phyloP scores from a whole-genome alignment of 768 basidiomycete species.

The Agaricus sinodeliciosus region DNA sequence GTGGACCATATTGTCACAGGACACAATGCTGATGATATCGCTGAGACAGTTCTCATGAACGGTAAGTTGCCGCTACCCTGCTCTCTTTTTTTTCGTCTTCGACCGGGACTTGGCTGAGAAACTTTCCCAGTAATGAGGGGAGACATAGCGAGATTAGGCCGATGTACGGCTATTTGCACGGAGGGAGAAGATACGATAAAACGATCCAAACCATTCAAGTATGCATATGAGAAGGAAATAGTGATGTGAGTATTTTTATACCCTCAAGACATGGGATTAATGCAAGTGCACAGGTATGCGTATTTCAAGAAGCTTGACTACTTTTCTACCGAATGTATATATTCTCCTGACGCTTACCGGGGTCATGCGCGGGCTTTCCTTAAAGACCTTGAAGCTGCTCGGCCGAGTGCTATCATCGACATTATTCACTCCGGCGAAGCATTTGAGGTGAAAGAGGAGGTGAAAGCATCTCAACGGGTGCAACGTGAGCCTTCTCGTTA shows the following conservation, averaged over 20 bases:
- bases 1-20: slow-evolving; percentile 99
- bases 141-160: slow-evolving; percentile 88
- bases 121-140: slow-evolving; percentile 82
- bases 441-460: slow-evolving; percentile 78
- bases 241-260: slow-evolving; percentile 66
- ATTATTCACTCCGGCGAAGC: slow-evolving; percentile 96
- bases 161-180: slow-evolving; percentile 93
- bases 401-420: slow-evolving; percentile 94
- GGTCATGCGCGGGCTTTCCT: slow-evolving; percentile 93
- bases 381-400: slow-evolving; percentile 90
- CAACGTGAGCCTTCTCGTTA: slow-evolving; percentile 56
- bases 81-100: neutral
- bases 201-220: slow-evolving; percentile 99
- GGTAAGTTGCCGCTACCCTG: slow-evolving; percentile 42
- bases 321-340: slow-evolving; percentile 98
- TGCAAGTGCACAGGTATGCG: slow-evolving; percentile 65
- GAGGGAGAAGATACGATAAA: slow-evolving; percentile 95
- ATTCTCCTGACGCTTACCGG: slow-evolving; percentile 97
- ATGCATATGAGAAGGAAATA: slow-evolving; percentile 98
- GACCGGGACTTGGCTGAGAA: neutral
- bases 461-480: slow-evolving; percentile 75
- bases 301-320: slow-evolving; percentile 99
- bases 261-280: neutral
- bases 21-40: slow-evolving; percentile 98
- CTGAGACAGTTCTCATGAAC: slow-evolving; percentile 98